Base-by-base conservation (phyloP, 2,329 filamentous ascomycete genomes). In the Zymoseptoria brevis region DNA sequence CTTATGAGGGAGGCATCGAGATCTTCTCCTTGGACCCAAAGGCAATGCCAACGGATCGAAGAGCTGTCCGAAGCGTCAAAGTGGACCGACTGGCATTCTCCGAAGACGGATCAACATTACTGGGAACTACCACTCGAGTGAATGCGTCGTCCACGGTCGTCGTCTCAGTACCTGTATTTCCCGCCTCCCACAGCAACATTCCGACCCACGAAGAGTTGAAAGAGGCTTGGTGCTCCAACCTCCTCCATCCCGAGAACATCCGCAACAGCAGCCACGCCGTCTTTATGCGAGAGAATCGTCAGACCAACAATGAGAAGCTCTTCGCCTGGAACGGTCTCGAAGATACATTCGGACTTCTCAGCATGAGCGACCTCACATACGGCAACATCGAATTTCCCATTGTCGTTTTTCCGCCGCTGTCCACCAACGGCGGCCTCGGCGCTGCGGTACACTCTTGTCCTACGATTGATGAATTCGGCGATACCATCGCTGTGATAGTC, bases 1-100 rank as follows among this genome's bases (percentile, higher is more conserved):
- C 90, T 5, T 96, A 92, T 72, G 87, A 93, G 71, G 88, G 88
- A 53, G 89, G 89, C 8, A 90, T 96, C 60, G 90, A 96, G 73
- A 88, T 96, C 0, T 87, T 89, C 54, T 89, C 90, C 6, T 75
- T 96, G 30, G 83, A 83, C 57, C 78, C 85, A 2, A 82, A 78
- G 57, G 84, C 84, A 7, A 64, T 73, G 19, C 66, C 70, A 4
- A 73, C 72, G 5, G 72, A 74, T 54, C 66, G 72, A 16, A 62
- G 72, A 64, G 72, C 72, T 7, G 71, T 73, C 1, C 62, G 72
- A 50, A 69, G 67, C n/a, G 64, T 66, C 8, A 67, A 65, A 49
- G 72, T 74, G 71, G 72, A 74, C 55, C 63, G 63, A 3, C 57
- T 74, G 57, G 64, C 63, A 21, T 74, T 74, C 57, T 74, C 72